Percentiles rank a stretch among this genome's conserved stretches.
phyloP scores from a whole-genome alignment of 192 early-diverging fungal genomes.

The Coemansia sp. region DNA sequence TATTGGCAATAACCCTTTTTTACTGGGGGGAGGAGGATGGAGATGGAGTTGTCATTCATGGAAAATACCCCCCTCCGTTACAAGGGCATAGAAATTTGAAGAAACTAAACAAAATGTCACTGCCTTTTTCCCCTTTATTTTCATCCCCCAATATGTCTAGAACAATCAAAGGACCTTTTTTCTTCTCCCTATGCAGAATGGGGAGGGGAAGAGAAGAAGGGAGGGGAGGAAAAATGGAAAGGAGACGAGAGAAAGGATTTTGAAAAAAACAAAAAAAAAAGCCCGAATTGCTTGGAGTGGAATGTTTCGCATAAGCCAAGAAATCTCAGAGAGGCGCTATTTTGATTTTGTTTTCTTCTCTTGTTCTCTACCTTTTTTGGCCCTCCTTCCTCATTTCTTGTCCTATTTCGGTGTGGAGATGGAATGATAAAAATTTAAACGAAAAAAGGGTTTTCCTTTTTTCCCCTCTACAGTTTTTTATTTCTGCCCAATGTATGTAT shows the following conservation, averaged over 20 bases:
- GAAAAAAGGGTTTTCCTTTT: not conserved
- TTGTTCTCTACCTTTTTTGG: too few species aligned
- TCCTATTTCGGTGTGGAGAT: not conserved
- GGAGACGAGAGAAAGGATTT: not conserved
- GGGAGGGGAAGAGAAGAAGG: not conserved
- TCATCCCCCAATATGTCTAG: conserved; percentile 3
- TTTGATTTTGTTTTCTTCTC: not conserved
- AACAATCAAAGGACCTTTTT: conserved; percentile 1
- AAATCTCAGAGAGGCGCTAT: not conserved
- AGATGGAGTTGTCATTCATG: not conserved
- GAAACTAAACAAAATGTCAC: not conserved
- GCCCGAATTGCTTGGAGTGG: not conserved
- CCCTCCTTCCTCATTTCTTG: too few species aligned
- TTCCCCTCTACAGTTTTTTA: too few species aligned
- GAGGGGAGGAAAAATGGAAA: not conserved
- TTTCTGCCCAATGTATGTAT: not conserved
- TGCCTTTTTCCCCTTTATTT: not conserved
- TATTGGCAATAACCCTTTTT: conserved; percentile 2
- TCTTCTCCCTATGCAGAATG: not conserved
- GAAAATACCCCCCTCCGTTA: too few species aligned
- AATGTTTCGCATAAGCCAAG: conserved; percentile 9
- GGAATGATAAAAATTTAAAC: not conserved
- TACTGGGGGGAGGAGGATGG: not conserved
- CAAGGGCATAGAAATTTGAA: not conserved
- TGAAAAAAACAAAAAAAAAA: not conserved